phyloP scores from a whole-genome alignment of 1,284 basidiomycete genomes.

The Schizophyllum amplum region DNA sequence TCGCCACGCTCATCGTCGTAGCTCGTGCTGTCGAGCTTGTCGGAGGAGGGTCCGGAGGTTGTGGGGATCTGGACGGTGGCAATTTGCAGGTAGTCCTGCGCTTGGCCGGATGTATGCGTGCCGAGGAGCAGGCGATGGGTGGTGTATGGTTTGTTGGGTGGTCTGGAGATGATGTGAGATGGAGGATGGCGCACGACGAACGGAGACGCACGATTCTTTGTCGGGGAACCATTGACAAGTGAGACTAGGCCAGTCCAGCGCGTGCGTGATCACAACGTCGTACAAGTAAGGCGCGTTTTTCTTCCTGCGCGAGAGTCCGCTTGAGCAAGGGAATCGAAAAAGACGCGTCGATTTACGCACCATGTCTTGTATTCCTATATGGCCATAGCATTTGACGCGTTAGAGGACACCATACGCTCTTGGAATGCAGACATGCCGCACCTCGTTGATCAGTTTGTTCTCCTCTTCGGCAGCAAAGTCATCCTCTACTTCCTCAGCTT shows the following conservation, averaged over 20 bases:
- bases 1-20: slow-evolving; percentile 95
- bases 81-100: slow-evolving; percentile 95
- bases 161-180: slow-evolving; percentile 38
- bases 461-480: slow-evolving; percentile 77
- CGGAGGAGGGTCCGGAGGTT: slow-evolving; percentile 51
- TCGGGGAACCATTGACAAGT: slow-evolving; percentile 99
- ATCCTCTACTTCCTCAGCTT: slow-evolving; percentile 70
- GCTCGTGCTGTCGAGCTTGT: slow-evolving; percentile 69
- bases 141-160: slow-evolving; percentile 81
- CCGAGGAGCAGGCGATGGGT: slow-evolving; percentile 92
- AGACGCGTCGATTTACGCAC: slow-evolving; percentile 26
- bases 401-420: slow-evolving; percentile 7
- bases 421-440: slow-evolving; percentile 27
- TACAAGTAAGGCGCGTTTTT: slow-evolving; percentile 97
- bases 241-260: slow-evolving; percentile 95
- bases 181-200: slow-evolving; percentile 1
- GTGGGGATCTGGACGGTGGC: slow-evolving; percentile 92
- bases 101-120: slow-evolving; percentile 94
- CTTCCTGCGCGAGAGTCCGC: slow-evolving; percentile 57
- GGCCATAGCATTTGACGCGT: slow-evolving; percentile 8
- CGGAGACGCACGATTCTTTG: slow-evolving; percentile 70
- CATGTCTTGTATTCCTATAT: slow-evolving; percentile 77
- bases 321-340: slow-evolving; percentile 6
- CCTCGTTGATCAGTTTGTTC: slow-evolving; percentile 91
- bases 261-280: slow-evolving; percentile 95